Evolutionary conservation across 2,329 filamentous ascomycete species (phyloP), one percentile per base, ranked within the genome.

Genomic region (Nothophoma quercina): DNA sequence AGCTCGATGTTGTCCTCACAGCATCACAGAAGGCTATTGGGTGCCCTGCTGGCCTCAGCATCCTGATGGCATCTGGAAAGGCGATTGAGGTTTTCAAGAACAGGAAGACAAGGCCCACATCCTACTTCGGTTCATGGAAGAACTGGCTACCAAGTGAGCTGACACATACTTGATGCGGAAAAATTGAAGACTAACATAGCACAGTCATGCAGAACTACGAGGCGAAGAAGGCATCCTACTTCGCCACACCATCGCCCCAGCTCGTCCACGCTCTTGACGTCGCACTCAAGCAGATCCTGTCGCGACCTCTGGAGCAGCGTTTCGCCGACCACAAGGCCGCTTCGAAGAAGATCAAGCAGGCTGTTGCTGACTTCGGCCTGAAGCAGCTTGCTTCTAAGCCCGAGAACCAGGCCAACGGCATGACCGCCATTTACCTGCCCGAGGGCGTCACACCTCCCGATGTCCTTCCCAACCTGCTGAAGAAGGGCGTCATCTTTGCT

Each of bases 151-250:
- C 93, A 38, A 95, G 88, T 91, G 81, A 68, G 51, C n/a, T n/a
- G n/a, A n/a, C n/a, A n/a, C n/a, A n/a, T n/a, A n/a, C n/a, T n/a
- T n/a, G n/a, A n/a, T n/a, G n/a, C n/a, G n/a, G n/a, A n/a, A n/a
- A n/a, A n/a, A n/a, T n/a, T n/a, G 16, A 23, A 25, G 25, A 40
- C 68, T 72, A 65, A 72, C 42, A 40, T 7, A 4, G 16, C 16
- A 25, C 54, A 90, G 89, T 99, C 77, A 98, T 99, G 93, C 87
- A 95, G 79, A 98, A 97, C 79, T 99, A 99, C 77, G 95, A 99
- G 80, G 91, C 91, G 60, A 91, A 93, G 81, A 99, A 98, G 81
- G 86, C 95, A 29, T 96, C 92, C 2, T 99, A 99, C 82, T 99
- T 99, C 71, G 95, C 95, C 29, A 99, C 95, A 1, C 95, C 95